Base-by-base conservation (phyloP, 179 eudicot genomes). In the Sideroxylon spinosum region DNA sequence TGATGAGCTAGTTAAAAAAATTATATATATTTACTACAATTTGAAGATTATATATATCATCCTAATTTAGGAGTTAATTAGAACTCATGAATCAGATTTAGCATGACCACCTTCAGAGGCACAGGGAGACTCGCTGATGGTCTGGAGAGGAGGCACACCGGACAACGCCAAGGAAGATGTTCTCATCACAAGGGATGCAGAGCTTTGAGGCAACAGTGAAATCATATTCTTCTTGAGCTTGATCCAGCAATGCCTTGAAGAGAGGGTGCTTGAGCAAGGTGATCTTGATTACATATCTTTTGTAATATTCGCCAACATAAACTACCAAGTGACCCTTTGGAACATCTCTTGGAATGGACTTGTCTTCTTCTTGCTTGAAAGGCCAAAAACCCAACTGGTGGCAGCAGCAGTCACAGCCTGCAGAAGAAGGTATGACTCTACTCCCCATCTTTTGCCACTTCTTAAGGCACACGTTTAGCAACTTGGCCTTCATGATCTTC, bases 271-370 rank as follows among this genome's bases (percentile, higher is more conserved):
- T 81, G 68, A 90, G 87, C 16, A 90, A 28, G 46, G 75, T 81
- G 60, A 90, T 83, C 70, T 80, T 88, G 84, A 90, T 86, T 25
- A 90, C 90, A 80, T 78, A 84, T 59, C 93, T 88, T 80, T 82
- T 88, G 55, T 79, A 78, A 64, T 76, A 70, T 74, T 85, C 80
- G 4, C 93, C 93, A 16, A 89, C 93, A 76, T 89, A 89, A n/a
- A 90, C 89, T 46, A 82, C 93, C 83, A 88, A 32, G 77, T 90
- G 93, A 57, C 93, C 93, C 82, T 85, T 88, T 12, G 93, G 93
- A 44, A 90, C 93, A 79, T 86, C 93, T 53, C 81, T 86, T 22
- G 93, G 93, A 49, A 90, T 84, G 23, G 66, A 61, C 29, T 83
- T 72, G 78, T 86, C 85, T 71, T 83, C 79, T 50, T 81, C 19